Conservation (phyloP, 108 stramenopile genomes). For the Nitzschia putrida region DNA sequence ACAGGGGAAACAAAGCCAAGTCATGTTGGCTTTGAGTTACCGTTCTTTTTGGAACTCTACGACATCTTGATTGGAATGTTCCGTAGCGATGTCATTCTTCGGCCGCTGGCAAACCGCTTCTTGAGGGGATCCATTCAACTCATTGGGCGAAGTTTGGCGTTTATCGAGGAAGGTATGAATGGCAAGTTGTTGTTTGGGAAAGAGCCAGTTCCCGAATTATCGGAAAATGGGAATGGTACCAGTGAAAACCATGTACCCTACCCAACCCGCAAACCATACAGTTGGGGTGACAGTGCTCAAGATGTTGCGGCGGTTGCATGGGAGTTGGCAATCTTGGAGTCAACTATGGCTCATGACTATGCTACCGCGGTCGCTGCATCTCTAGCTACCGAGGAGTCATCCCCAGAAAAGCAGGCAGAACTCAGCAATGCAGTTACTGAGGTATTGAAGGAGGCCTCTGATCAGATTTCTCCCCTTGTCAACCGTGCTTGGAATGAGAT, state of each 20-base stretch:
- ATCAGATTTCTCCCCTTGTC: slow-evolving; percentile 67
- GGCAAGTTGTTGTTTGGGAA: slow-evolving; percentile 77
- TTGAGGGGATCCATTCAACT: slow-evolving; percentile 78
- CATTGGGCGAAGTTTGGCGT: slow-evolving; percentile 68
- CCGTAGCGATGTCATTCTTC: slow-evolving; percentile 66
- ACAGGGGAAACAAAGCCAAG: slow-evolving; percentile 46
- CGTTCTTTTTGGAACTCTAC: slow-evolving; percentile 80
- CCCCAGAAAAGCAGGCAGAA: slow-evolving; percentile 36
- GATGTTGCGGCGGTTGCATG: slow-evolving; percentile 85
- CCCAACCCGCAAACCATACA: slow-evolving; percentile 50
- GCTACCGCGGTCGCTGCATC: slow-evolving; percentile 48
- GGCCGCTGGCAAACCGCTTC: slow-evolving; percentile 77
- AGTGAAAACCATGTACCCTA: slow-evolving; percentile 16
- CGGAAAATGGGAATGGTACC: slow-evolving; percentile 32
- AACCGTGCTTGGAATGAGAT: slow-evolving; percentile 72
- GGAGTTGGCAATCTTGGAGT: slow-evolving; percentile 81
- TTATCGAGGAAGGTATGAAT: slow-evolving; percentile 73
- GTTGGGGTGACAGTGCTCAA: slow-evolving; percentile 71
- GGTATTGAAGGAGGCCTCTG: slow-evolving; percentile 65
- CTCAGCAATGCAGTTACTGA: slow-evolving; percentile 54
- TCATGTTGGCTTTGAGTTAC: slow-evolving; percentile 68
- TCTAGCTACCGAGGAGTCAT: slow-evolving; percentile 39
- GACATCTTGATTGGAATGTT: slow-evolving; percentile 67
- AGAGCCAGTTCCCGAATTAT: slow-evolving; percentile 14
- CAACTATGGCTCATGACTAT: slow-evolving; percentile 67